Base-by-base conservation (phyloP, 1,284 basidiomycete species). In the Heliocybe sulcata region DNA sequence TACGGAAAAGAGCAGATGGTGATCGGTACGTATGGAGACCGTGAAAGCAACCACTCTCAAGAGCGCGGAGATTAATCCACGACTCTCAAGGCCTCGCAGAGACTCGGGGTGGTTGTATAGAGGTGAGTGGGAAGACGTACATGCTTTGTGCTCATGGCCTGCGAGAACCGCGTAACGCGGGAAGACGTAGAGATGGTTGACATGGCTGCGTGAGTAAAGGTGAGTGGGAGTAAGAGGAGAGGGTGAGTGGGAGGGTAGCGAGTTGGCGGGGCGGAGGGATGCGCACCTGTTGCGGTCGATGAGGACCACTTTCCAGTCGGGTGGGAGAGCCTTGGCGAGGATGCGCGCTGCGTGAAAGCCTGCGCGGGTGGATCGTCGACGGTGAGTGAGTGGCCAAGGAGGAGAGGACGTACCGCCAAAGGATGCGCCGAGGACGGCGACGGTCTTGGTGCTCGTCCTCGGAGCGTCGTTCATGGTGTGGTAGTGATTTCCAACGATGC, bases 111-210 rank as follows among this genome's bases (percentile, higher is more conserved):
- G n/a, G 35, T 38, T 11, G 55, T 3, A 31, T 9, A 55, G 27
- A 45, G 14, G 25, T 52, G 54, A 11, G 45, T 27, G 20, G 54
- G 23, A 60, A 8, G 62, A 74, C 69, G 70, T 65, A 78, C 83
- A 85, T 19, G 84, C 83, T 72, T 88, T 88, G 70, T 87, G 81
- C 67, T 87, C 85, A 63, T 88, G 83, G 29, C 80, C 79, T 4
- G 83, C 76, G 8, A 88, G 72, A 12, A 87, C 79, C 9, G 81
- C 77, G 59, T 81, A 80, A 50, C 86, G 76, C 2, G 86, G 83
- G 51, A 87, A 73, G 52, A 80, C 78, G 66, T 87, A 85, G 3
- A 83, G 72, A 63, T 84, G 77, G 47, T 49, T 86, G 11, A 68
- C 72, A 74, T 63, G 29, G 42, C 35, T 60, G 54, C 33, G 31